These are phyloP conservation scores for Globisporangium canariense DNA, from an alignment of 352 stramenopile species.

Conservation along the genomic window DNA sequence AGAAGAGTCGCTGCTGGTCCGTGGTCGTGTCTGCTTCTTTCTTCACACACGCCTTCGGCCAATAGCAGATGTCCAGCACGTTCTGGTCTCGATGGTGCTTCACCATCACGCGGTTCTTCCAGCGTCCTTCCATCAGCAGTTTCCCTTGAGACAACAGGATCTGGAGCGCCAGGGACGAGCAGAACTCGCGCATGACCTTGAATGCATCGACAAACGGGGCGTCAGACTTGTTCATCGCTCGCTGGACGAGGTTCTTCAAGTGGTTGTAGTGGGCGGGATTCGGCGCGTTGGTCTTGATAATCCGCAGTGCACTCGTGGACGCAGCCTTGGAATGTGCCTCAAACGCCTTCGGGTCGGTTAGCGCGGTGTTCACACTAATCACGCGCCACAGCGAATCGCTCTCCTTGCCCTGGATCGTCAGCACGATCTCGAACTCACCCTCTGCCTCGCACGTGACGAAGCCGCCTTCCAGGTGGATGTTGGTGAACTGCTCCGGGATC, in stretches of 20 bases:
- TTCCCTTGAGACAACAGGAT: constrained; percentile 75
- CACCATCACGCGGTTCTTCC: constrained; percentile 76
- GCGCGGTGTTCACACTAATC: constrained; percentile 73
- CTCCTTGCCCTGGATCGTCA: constrained; percentile 81
- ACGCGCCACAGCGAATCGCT: constrained; percentile 74
- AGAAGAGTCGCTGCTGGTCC: constrained; percentile 60
- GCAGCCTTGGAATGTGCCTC: constrained; percentile 47
- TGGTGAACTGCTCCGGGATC: constrained; percentile 77
- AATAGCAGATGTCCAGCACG: constrained; percentile 81
- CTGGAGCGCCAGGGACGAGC: constrained; percentile 70
- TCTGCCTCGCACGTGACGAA: constrained; percentile 76
- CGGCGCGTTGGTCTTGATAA: constrained; percentile 75
- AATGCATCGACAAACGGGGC: constrained; percentile 77
- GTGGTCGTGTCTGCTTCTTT: constrained; percentile 48
- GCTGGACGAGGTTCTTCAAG: constrained; percentile 81
- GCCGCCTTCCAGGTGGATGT: constrained; percentile 68
- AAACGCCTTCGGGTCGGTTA: constrained; percentile 61
- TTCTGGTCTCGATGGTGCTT: constrained; percentile 79
- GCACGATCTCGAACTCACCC: constrained; percentile 82
- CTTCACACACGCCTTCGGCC: constrained; percentile 63
- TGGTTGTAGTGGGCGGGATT: constrained; percentile 77
- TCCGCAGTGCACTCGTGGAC: constrained; percentile 65
- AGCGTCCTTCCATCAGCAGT: constrained; percentile 73
- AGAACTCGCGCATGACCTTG: constrained; percentile 82
- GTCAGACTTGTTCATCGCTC: constrained; percentile 82